Base-by-base conservation (phyloP, 2,329 filamentous ascomycete genomes). In the Botrytis elliptica region DNA sequence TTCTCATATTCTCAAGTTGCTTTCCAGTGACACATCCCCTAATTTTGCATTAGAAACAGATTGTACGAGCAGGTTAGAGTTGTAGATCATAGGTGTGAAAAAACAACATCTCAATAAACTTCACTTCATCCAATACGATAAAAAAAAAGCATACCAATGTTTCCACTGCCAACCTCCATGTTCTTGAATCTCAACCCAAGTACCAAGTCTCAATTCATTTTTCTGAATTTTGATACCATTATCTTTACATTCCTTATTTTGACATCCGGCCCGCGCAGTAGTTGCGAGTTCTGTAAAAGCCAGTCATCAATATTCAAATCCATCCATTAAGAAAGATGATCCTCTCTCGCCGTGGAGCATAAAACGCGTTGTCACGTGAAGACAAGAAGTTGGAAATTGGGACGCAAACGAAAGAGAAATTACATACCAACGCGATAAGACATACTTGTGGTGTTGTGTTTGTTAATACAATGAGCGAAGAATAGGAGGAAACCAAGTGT, bases 11-110 rank as follows among this genome's bases (percentile, higher is more conserved):
- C 73, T 85, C 79, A 74, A 98, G 84, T 79, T 93, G 89, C 72
- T 87, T 86, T 36, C 94, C 94, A 25, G 94, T 97, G 52, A 95
- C 89, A 79, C 95, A 98, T 44, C 95, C 95, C 95, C 95, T 97
- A 6, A 44, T 65, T 44, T 59, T 16, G 1, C 10, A 25, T 70
- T 46, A 70, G 68, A 8, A 46, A n/a, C 1, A 40, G 5, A 10
- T 12, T 18, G 25, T n/a, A 14, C 44, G 4, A 60, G 10, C 60
- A 29, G 59, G 63, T 52, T 55, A 36, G 9, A 14, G 16, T n/a
- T 16, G 5, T 64, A 46, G 33, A 70, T n/a, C 22, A 33, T 33
- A 33, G 33, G 2, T 33, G 33, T 33, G 29, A 4, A 4, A 33
- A 33, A 33, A 33, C 33, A 33, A 33, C 12, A 55, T 16, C 18